These are phyloP conservation scores for Curvularia lunata DNA, from an alignment of 2,329 filamentous ascomycete genomes.

Conservation along the genomic window DNA sequence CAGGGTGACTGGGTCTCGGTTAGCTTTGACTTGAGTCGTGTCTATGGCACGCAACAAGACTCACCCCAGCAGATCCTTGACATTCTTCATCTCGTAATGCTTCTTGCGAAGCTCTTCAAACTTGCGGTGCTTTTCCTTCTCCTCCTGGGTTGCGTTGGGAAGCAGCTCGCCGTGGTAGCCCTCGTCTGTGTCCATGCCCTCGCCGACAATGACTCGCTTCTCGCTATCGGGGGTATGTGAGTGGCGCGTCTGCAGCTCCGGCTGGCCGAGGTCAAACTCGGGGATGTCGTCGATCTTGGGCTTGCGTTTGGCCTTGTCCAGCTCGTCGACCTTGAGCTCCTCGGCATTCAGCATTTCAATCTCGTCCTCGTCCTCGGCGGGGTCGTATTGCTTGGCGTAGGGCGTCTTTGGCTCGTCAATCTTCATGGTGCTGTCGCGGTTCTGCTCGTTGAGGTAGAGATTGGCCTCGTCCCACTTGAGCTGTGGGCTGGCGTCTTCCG, in stretches of 20 bases:
- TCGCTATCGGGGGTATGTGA: conserved; percentile 57
- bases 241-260: conserved; percentile 64
- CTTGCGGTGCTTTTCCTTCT: conserved; percentile 85
- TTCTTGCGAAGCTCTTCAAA: conserved; percentile 93
- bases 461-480: conserved; percentile 99
- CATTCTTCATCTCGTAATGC: conserved; percentile 98
- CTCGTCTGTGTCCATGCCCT: conserved; percentile 46
- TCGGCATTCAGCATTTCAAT: conserved; percentile 69
- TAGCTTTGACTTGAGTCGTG: background rate
- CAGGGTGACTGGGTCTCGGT: conserved; percentile 5
- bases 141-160: conserved; percentile 65
- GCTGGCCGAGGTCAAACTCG: conserved; percentile 88
- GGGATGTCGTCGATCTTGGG: conserved; percentile 76
- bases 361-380: conserved; percentile 83
- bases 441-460: conserved; percentile 94
- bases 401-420: conserved; percentile 99
- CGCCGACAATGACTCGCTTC: conserved; percentile 83
- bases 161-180: conserved; percentile 67
- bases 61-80: conserved; percentile 83
- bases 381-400: conserved; percentile 91
- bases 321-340: conserved; percentile 71
- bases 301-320: conserved; percentile 65
- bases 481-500: conserved; percentile 70
- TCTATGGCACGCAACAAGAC: conserved; percentile 5
- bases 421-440: conserved; percentile 96